Base-by-base conservation (phyloP, 768 basidiomycete genomes). In the Lyophyllum decastes region DNA sequence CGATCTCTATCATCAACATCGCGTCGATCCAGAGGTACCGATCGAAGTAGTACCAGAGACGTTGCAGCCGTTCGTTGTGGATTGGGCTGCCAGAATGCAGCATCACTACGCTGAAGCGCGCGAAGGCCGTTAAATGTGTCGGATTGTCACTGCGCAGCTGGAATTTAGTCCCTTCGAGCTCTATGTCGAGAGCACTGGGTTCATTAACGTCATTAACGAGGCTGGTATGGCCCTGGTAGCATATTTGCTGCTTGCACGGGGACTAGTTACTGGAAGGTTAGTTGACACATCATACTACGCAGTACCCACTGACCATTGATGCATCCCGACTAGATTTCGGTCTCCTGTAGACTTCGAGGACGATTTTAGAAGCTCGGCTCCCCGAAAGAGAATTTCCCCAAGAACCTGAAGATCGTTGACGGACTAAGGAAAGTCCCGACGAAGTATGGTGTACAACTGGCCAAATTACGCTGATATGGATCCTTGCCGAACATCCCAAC, bases 211-310 rank as follows among this genome's bases (percentile, higher is more conserved):
- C 0, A 73, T 73, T 9, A 61, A 74, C n/a, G 80, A 82, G 63
- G 68, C 80, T 16, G 80, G 81, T 2, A 68, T 81, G 7, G 64
- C 73, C 2, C 69, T 82, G 52, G 72, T 83, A 16, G 78, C 76
- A 1, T 82, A 81, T 60, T 72, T 74, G 12, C 82, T 82, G 0
- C 72, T 83, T 21, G 81, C 77, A 4, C 71, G 81, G 17, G 82
- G 83, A 0, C 49, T 84, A 27, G 62, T 82, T 43, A 81, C 78
- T 2, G 82, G 82, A 21, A 70, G 68, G 69, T 76, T 8, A 24
- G 49, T 41, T 10, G 10, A 10, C 10, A 30, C 30, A 30, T 5
- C 30, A 30, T 30, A 4, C 10, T 30, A 30, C 30, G 5, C 30
- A 10, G 30, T 30, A n/a, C 30, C 4, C 30, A 30, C 30, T 30